These are phyloP conservation scores for Leucosporidium yakuticum DNA, from an alignment of 768 basidiomycete species.

Conservation along the genomic window DNA sequence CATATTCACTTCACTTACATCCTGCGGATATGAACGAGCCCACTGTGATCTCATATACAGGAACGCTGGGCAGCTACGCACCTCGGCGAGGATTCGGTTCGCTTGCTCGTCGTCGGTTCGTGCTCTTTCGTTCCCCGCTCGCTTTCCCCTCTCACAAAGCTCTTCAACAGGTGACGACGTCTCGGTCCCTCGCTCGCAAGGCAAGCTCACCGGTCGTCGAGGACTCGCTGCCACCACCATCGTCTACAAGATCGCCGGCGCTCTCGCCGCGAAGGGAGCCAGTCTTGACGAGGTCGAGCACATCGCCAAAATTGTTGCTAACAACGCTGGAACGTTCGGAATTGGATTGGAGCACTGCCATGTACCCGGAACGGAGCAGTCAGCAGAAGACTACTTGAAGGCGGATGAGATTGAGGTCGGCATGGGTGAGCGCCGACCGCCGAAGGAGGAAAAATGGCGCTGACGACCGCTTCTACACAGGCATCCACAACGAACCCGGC, in stretches of 20 bases:
- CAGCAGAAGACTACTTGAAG: constrained; percentile 41
- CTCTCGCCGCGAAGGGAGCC: constrained; percentile 42
- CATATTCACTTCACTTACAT: neutral
- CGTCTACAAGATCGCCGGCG: constrained; percentile 46
- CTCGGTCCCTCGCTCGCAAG: constrained; percentile 45
- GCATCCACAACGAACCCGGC: constrained; percentile 48
- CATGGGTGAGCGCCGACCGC: constrained; percentile 40
- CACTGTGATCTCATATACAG: neutral
- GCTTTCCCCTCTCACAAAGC: neutral
- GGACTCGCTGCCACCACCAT: constrained; percentile 47
- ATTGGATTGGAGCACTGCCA: constrained; percentile 47
- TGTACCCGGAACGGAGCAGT: constrained; percentile 44
- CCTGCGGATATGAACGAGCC: no score
- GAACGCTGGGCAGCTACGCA: constrained; percentile 36
- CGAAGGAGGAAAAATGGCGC: no score
- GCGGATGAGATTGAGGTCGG: constrained; percentile 45
- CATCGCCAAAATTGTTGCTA: constrained; percentile 40
- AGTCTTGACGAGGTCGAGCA: constrained; percentile 43
- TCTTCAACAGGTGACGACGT: constrained; percentile 44
- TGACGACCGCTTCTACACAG: constrained; percentile 2
- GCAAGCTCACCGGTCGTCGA: constrained; percentile 46
- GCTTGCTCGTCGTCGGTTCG: constrained; percentile 42
- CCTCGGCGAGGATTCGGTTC: constrained; percentile 39
- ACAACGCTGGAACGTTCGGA: constrained; percentile 44
- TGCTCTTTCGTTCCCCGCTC: neutral